These are phyloP conservation scores for Amanita brunnescens DNA, from an alignment of 768 basidiomycete species.

Conservation along the genomic window DNA sequence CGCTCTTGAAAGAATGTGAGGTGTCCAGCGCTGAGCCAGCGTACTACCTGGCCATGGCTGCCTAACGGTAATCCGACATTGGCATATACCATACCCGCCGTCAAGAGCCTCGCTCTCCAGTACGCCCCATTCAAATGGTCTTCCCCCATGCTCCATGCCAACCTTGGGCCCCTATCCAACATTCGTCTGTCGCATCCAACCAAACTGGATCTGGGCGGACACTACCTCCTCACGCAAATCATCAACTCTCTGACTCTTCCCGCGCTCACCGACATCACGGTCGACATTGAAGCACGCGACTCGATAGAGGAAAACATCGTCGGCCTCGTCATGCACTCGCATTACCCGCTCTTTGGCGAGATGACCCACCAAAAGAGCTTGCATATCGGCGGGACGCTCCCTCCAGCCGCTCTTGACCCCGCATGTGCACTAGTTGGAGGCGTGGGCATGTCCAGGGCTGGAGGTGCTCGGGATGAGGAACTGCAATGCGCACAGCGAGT, in stretches of 20 bases:
- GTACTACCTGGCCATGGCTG: conserved; percentile 65
- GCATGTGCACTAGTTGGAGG: conserved; percentile 30
- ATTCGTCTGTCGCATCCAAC: conserved; percentile 47
- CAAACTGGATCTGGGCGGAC: conserved; percentile 54
- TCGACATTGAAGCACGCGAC: conserved; percentile 72
- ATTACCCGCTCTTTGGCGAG: conserved; percentile 53
- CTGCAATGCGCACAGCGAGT: conserved; percentile 59
- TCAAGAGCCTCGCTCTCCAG: conserved; percentile 55
- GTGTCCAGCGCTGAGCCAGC: conserved; percentile 62
- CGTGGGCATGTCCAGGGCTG: conserved; percentile 61
- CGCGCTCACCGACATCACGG: conserved; percentile 42
- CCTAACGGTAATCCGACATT: conserved; percentile 37
- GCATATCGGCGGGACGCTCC: conserved; percentile 53
- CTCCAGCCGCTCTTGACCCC: conserved; percentile 53
- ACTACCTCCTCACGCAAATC: conserved; percentile 53
- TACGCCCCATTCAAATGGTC: conserved; percentile 74
- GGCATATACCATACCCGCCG: conserved; percentile 32
- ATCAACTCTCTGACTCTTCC: conserved; percentile 57
- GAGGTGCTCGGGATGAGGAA: conserved; percentile 50
- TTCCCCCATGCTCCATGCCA: conserved; percentile 58
- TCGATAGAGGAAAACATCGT: conserved; percentile 66
- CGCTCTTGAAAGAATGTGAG: conserved; percentile 67
- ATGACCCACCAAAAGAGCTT: conserved; percentile 50
- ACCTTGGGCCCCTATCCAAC: conserved; percentile 46
- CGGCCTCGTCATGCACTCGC: conserved; percentile 51